Evolutionary conservation across 495 filamentous ascomycete genomes (phyloP), one percentile per base, ranked within the genome.

Genomic region (Penicillium ucsense): DNA sequence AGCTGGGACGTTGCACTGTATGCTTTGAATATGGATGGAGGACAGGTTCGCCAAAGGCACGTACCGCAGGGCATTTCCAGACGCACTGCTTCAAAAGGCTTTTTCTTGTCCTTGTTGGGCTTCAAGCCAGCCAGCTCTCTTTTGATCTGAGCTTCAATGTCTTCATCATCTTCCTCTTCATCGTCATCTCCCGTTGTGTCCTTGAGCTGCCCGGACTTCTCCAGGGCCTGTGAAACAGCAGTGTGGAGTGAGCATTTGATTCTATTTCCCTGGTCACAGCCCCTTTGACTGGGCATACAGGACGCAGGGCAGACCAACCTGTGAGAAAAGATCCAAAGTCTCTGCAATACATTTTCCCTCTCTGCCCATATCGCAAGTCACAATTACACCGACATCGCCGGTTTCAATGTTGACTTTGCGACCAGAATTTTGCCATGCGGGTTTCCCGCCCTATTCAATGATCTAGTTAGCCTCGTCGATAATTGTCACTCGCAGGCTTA

Each of bases 331-430:
- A 60, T 82, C 73, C 29, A 74, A 66, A 38, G 88, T 63, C 59
- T 98, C 92, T 34, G 70, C 73, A 3, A 85, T 75, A 12, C 87
- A 88, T 68, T 83, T 89, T 20, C 67, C 70, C 68, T 98, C 91
- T 64, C 77, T 84, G 43, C 80, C 80, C 63, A 82, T 81, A 32
- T 89, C 83, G 59, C 89, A 96, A 2, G 94, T 95, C 29, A 84
- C 79, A 77, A 91, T 96, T 31, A 97, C 85, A 8, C 92, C 92
- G 38, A 75, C 71, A 62, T 92, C 88, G 10, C 92, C 92, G 28
- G 80, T 71, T 52, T 87, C 81, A 48, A 89, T 78, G 35, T 40
- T 54, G 27, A 56, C 45, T 38, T 49, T 36, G 28, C 47, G 63
- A n/a, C 41, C 35, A 20, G 51, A 46, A 36, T 62, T 55, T 7